Conservation (phyloP, 495 filamentous ascomycete species). For the Hypoxylon intermedium region DNA sequence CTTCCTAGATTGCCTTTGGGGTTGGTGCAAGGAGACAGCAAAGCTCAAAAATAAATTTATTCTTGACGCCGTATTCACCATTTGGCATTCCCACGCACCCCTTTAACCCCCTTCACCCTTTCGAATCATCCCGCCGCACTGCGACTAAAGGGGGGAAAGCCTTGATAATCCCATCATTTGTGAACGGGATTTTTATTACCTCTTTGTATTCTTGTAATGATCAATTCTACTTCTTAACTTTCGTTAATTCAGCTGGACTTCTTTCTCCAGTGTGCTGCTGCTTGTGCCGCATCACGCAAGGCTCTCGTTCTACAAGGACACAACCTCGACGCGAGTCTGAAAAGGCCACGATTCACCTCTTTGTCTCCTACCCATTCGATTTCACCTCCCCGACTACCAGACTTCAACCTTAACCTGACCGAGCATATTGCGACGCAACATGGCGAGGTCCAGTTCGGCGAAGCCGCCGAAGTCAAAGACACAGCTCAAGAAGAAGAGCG, state of each 20-base stretch:
- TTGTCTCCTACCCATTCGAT: slow-evolving; percentile 9
- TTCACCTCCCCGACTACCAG: slow-evolving; percentile 1
- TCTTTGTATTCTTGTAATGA: slow-evolving; percentile 53
- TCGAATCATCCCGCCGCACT: slow-evolving; percentile 26
- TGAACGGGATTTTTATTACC: slow-evolving; percentile 39
- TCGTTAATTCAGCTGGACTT: slow-evolving; percentile 49
- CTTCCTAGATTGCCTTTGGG: too few species aligned
- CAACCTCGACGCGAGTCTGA: slow-evolving; percentile 4
- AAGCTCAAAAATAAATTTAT: slow-evolving; percentile 33
- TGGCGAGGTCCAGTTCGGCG: slow-evolving; percentile 51
- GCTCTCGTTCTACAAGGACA: slow-evolving; percentile 7
- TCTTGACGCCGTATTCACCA: slow-evolving; percentile 30
- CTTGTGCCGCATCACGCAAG: slow-evolving; percentile 29
- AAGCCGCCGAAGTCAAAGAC: slow-evolving; percentile 51
- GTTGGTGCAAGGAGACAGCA: neutral
- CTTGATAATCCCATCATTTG: slow-evolving; percentile 35
- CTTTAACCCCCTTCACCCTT: slow-evolving; percentile 22
- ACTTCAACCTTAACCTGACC: neutral
- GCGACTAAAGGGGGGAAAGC: slow-evolving; percentile 30
- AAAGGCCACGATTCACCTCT: slow-evolving; percentile 33
- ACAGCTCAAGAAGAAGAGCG: slow-evolving; percentile 47
- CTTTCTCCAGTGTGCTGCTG: slow-evolving; percentile 19
- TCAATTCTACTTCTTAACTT: slow-evolving; percentile 53
- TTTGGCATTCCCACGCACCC: slow-evolving; percentile 16
- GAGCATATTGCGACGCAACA: slow-evolving; percentile 30